Percentiles rank a stretch among this genome's conserved stretches.
These are phyloP conservation scores for Physaria fendleri DNA, from an alignment of 345 rosid species.

Conservation along the genomic window DNA sequence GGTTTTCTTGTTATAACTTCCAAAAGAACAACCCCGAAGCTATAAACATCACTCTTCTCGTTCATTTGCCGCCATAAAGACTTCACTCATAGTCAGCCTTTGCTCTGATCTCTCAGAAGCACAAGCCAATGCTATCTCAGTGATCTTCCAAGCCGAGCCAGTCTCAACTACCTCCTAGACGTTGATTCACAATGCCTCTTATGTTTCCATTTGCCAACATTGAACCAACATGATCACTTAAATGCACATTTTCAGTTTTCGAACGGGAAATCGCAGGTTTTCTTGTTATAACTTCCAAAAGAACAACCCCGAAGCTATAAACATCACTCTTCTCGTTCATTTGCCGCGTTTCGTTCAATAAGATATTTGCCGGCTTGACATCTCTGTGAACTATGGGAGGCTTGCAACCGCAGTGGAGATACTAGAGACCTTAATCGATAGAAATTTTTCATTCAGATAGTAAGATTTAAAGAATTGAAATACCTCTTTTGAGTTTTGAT, in stretches of 20 bases:
- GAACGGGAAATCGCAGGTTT: background rate
- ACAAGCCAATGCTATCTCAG: constrained; percentile 40
- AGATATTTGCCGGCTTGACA: constrained; percentile 41
- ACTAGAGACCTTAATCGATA: constrained; percentile 10
- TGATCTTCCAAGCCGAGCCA: constrained; percentile 35
- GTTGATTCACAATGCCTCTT: constrained; percentile 31
- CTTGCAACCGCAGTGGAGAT: constrained; percentile 42
- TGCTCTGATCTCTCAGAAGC: background rate
- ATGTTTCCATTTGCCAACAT: constrained; percentile 35
- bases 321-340: too few relatives aligned
- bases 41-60: too few relatives aligned
- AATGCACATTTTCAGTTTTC: constrained; percentile 10
- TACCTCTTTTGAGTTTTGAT: background rate
- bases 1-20: too few relatives aligned
- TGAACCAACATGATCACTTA: constrained; percentile 28
- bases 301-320: too few relatives aligned
- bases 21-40: too few relatives aligned
- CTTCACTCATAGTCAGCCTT: constrained; percentile 34
- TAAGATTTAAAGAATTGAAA: background rate
- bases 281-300: too few relatives aligned
- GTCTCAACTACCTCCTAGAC: constrained; percentile 22
- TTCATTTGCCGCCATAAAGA: constrained; percentile 33
- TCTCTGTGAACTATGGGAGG: constrained; percentile 51
- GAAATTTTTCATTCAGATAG: background rate
- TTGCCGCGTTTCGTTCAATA: too few relatives aligned